Percentiles rank a stretch among this genome's conserved stretches.
phyloP scores from a whole-genome alignment of 805 yeast species.

The Candida saitoana region DNA sequence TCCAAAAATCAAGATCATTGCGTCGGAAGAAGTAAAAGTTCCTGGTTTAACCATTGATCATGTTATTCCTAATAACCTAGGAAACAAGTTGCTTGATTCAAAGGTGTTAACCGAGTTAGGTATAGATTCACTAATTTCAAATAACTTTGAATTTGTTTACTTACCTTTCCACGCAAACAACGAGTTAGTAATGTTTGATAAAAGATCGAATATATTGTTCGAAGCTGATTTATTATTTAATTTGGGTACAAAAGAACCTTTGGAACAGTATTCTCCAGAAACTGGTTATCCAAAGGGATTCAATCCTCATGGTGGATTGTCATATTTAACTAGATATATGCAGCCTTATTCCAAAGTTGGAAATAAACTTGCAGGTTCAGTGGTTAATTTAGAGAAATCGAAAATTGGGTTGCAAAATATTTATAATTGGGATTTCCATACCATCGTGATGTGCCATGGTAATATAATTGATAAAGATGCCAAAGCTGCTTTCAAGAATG shows the following conservation, averaged over 20 bases:
- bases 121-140: conserved; percentile 35
- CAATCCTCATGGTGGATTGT: conserved; percentile 44
- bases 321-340: conserved; percentile 35
- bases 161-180: conserved; percentile 55
- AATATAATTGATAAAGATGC: conserved; percentile 44
- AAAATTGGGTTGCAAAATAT: conserved; percentile 24
- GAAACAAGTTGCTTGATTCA: conserved; percentile 28
- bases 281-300: conserved; percentile 42
- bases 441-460: conserved; percentile 60
- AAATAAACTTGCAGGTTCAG: conserved; percentile 19
- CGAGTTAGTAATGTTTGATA: conserved; percentile 53
- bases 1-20: conserved; percentile 53
- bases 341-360: conserved; percentile 42
- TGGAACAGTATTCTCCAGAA: conserved; percentile 42
- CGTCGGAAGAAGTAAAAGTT: conserved; percentile 39
- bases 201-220: conserved; percentile 43
- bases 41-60: conserved; percentile 37
- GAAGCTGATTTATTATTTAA: conserved; percentile 63
- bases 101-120: conserved; percentile 25
- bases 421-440: conserved; percentile 42
- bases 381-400: conserved; percentile 16
- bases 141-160: conserved; percentile 51
- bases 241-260: conserved; percentile 36
- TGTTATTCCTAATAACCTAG: conserved; percentile 29
- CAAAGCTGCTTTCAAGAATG: conserved; percentile 20